A percentile compares a stretch with the other conserved stretches of the same genome.
Evolutionary conservation across 306 rosid species (phyloP).

Genomic region (Phaseolus lunatus): DNA sequence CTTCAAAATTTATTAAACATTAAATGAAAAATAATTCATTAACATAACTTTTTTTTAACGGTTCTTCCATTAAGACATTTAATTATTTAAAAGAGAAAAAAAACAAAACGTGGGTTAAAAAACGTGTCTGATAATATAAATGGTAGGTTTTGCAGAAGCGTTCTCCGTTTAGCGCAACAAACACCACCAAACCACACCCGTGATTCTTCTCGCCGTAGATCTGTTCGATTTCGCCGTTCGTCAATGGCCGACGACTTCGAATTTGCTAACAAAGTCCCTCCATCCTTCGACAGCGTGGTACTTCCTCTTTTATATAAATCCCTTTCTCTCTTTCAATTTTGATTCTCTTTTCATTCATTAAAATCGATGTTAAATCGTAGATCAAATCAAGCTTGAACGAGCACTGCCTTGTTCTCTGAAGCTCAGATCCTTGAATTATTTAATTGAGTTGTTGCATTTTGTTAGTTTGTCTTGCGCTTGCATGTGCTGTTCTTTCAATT

Average conservation of each 20-base stretch:
- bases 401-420: neutral
- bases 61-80: too few relatives aligned
- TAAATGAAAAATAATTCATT: neutral
- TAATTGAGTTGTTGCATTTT: neutral
- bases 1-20: too few relatives aligned
- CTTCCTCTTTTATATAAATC: neutral
- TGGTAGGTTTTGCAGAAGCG: neutral
- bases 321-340: neutral
- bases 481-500: neutral
- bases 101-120: neutral
- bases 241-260: conserved; percentile 62
- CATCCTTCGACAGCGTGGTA: conserved; percentile 63
- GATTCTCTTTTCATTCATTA: neutral
- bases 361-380: neutral
- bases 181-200: conserved; percentile 3
- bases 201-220: conserved; percentile 25
- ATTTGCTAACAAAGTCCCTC: conserved; percentile 52
- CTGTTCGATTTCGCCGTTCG: conserved; percentile 43
- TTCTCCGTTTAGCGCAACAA: neutral
- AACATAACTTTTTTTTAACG: neutral
- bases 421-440: conserved; percentile 34
- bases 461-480: neutral
- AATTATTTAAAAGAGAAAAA: neutral
- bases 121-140: neutral
- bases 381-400: neutral